Conservation (phyloP, 176 grass and related monocot species). For the Eleusine indica region DNA sequence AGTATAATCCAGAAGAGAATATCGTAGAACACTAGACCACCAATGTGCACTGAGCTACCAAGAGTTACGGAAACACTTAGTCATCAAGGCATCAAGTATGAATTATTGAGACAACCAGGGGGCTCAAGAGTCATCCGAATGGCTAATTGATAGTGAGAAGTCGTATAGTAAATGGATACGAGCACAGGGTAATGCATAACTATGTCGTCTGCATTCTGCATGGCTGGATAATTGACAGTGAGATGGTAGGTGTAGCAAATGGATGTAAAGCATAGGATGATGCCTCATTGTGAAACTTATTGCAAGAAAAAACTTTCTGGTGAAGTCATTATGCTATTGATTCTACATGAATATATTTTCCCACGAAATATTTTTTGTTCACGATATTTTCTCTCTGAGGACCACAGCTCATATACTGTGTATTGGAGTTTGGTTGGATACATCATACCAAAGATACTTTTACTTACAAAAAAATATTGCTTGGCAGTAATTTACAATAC, state of each 20-base stretch:
- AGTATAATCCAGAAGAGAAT: neutral
- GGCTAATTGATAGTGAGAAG: too few species aligned
- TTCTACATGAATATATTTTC: neutral
- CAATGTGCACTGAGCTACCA: neutral
- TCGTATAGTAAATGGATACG: too few species aligned
- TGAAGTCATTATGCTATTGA: neutral
- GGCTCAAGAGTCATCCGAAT: too few species aligned
- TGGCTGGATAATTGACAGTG: neutral
- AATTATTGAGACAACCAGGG: neutral
- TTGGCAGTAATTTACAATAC: neutral
- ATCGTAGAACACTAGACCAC: neutral
- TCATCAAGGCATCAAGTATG: neutral
- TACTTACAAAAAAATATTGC: neutral
- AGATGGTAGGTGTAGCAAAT: neutral
- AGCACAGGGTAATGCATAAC: too few species aligned
- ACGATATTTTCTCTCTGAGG: neutral
- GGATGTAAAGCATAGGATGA: neutral
- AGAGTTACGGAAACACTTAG: neutral
- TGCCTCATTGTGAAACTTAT: neutral
- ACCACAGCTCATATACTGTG: neutral
- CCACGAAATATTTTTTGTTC: neutral
- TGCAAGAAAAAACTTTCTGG: neutral
- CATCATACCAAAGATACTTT: neutral
- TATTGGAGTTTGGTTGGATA: neutral
- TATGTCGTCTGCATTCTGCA: too few species aligned